Conservation (phyloP, 495 filamentous ascomycete genomes). For the Collariella sp. region DNA sequence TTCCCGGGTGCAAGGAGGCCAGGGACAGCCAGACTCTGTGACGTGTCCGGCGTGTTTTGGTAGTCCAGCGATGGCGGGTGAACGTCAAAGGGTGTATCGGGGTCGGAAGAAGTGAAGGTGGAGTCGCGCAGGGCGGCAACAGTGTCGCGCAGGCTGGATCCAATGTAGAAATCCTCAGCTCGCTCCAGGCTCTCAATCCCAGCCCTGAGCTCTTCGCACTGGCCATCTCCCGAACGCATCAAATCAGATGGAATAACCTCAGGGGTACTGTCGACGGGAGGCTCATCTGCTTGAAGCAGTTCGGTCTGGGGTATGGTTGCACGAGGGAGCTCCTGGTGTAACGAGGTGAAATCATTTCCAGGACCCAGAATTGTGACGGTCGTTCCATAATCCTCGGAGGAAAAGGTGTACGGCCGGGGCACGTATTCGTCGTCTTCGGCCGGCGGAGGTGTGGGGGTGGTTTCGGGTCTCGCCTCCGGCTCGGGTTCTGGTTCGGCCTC, state of each 20-base stretch:
- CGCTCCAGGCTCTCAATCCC: slow-evolving; percentile 19
- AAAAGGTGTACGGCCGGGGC: slow-evolving; percentile 28
- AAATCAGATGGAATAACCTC: slow-evolving; percentile 11
- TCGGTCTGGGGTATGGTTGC: slow-evolving; percentile 15
- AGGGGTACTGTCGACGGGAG: slow-evolving; percentile 6
- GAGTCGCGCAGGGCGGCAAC: slow-evolving; percentile 28
- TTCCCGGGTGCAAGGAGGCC: slow-evolving; percentile 37
- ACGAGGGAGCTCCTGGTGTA: slow-evolving; percentile 25
- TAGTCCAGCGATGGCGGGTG: slow-evolving; percentile 18
- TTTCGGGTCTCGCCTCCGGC: slow-evolving; percentile 8
- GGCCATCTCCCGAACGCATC: neutral
- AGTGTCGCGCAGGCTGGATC: slow-evolving; percentile 26
- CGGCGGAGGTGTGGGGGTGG: slow-evolving; percentile 5
- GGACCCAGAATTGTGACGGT: slow-evolving; percentile 40
- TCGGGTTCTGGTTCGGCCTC: slow-evolving; percentile 5
- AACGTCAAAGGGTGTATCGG: slow-evolving; percentile 20
- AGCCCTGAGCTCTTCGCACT: slow-evolving; percentile 7
- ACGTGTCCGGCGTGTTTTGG: slow-evolving; percentile 21
- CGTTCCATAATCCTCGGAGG: slow-evolving; percentile 29
- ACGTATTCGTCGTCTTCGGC: slow-evolving; percentile 32
- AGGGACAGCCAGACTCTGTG: slow-evolving; percentile 35
- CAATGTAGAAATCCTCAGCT: slow-evolving; percentile 31
- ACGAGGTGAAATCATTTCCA: slow-evolving; percentile 32
- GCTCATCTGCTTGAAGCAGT: slow-evolving; percentile 18
- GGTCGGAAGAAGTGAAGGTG: slow-evolving; percentile 25